phyloP scores from a whole-genome alignment of 148 eudicot genomes.

The Chenopodium berlandieri region DNA sequence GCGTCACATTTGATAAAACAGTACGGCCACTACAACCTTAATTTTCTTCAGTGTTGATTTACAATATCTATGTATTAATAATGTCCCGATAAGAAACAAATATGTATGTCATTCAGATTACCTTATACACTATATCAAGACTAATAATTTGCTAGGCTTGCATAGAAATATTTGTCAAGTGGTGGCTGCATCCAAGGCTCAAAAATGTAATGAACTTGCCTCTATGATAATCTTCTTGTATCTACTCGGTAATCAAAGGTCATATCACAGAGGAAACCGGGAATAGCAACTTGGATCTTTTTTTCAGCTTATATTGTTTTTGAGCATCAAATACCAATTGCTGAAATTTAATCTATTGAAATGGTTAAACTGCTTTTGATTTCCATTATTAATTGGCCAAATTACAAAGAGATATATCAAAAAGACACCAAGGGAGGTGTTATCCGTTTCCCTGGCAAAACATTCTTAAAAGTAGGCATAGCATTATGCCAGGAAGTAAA shows the following conservation, averaged over 20 bases:
- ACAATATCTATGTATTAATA: too few relatives aligned
- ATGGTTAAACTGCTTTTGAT: neutral
- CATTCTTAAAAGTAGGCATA: neutral
- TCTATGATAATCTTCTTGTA: neutral
- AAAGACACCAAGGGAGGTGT: neutral
- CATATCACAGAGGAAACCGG: neutral
- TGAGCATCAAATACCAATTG: neutral
- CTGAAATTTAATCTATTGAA: neutral
- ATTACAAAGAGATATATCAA: neutral
- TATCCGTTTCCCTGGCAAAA: neutral
- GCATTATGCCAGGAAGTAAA: neutral
- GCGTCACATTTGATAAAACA: too few relatives aligned
- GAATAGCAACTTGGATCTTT: neutral
- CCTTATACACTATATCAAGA: neutral
- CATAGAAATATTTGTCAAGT: neutral
- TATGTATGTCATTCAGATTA: too few relatives aligned
- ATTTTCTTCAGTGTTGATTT: too few relatives aligned
- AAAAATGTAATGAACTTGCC: neutral
- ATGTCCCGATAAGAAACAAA: too few relatives aligned
- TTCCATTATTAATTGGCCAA: too few relatives aligned
- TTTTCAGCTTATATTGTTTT: neutral
- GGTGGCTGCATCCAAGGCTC: neutral
- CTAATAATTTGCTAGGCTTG: neutral
- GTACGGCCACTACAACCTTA: too few relatives aligned
- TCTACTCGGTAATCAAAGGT: neutral